These are phyloP conservation scores for Daldinia childiae DNA, from an alignment of 495 filamentous ascomycete species.

Conservation along the genomic window DNA sequence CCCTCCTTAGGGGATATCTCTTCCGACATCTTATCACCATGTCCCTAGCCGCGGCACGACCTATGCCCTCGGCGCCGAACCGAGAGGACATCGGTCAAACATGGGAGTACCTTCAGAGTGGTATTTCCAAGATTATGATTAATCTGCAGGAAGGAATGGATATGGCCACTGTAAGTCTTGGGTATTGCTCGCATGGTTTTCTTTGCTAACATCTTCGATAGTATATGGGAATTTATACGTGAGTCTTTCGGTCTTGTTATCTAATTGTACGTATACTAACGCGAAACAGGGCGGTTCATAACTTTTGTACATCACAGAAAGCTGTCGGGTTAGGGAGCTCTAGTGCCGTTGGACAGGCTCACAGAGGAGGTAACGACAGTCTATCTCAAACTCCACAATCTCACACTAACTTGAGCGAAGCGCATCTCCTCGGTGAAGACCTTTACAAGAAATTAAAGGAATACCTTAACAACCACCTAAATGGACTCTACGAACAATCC, in stretches of 20 bases:
- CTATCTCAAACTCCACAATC: not conserved
- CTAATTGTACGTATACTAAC: slow-evolving; percentile 36
- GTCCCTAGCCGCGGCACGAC: slow-evolving; percentile 31
- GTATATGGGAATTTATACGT: slow-evolving; percentile 99
- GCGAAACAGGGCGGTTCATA: slow-evolving; percentile 82
- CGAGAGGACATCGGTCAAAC: slow-evolving; percentile 86
- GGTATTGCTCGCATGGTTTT: not conserved
- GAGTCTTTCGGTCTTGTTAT: slow-evolving; percentile 44
- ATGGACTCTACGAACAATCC: slow-evolving; percentile 70
- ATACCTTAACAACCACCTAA: slow-evolving; percentile 82
- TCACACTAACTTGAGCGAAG: slow-evolving; percentile 66
- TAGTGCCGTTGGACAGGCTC: slow-evolving; percentile 59
- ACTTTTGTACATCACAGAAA: slow-evolving; percentile 99
- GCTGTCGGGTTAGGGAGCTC: slow-evolving; percentile 63
- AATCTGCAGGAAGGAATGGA: slow-evolving; percentile 92
- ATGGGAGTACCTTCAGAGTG: slow-evolving; percentile 88
- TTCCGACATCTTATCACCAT: slow-evolving; percentile 21
- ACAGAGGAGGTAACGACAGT: slow-evolving; percentile 78
- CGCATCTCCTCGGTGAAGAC: slow-evolving; percentile 94
- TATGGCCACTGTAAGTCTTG: slow-evolving; percentile 76
- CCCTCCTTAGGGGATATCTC: slow-evolving; percentile 30
- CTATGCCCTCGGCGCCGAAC: slow-evolving; percentile 65
- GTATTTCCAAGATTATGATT: slow-evolving; percentile 91
- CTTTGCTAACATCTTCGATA: slow-evolving; percentile 44
- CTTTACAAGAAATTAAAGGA: slow-evolving; percentile 89